Percentiles rank a stretch among this genome's conserved stretches.
These are phyloP conservation scores for Coemansia sp. DNA, from an alignment of 192 early-diverging fungal species.

Conservation along the genomic window DNA sequence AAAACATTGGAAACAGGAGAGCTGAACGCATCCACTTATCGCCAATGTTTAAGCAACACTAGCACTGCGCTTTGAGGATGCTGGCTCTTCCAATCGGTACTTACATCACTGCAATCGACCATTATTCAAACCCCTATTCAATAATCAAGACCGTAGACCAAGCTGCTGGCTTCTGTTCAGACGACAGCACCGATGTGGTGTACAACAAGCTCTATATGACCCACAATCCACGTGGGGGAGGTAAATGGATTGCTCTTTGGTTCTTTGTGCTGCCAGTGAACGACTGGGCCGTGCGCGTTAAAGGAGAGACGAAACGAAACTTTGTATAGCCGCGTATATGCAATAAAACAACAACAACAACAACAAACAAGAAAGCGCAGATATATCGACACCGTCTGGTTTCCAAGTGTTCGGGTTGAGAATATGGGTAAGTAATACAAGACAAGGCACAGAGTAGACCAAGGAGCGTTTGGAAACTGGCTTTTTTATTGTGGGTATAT, in stretches of 20 bases:
- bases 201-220: neutral
- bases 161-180: neutral
- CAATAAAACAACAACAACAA: too few species aligned
- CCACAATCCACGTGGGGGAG: neutral
- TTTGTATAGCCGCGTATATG: too few species aligned
- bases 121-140: constrained; percentile 7
- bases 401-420: neutral
- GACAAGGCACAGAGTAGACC: neutral
- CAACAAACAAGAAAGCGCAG: too few species aligned
- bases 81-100: neutral
- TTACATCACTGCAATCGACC: constrained; percentile 40
- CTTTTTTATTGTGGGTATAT: neutral
- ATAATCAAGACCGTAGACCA: neutral
- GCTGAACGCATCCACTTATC: too few species aligned
- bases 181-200: neutral
- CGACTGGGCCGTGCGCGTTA: neutral
- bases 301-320: neutral
- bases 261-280: neutral
- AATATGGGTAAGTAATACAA: neutral
- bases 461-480: neutral
- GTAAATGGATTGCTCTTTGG: neutral
- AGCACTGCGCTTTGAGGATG: neutral
- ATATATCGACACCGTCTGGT: too few species aligned
- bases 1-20: too few species aligned
- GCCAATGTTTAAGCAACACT: too few species aligned